A percentile compares a stretch with the other conserved stretches of the same genome.
These are phyloP conservation scores for Warburgia ugandensis DNA, from an alignment of 164 flowering plant genomes.

Conservation along the genomic window DNA sequence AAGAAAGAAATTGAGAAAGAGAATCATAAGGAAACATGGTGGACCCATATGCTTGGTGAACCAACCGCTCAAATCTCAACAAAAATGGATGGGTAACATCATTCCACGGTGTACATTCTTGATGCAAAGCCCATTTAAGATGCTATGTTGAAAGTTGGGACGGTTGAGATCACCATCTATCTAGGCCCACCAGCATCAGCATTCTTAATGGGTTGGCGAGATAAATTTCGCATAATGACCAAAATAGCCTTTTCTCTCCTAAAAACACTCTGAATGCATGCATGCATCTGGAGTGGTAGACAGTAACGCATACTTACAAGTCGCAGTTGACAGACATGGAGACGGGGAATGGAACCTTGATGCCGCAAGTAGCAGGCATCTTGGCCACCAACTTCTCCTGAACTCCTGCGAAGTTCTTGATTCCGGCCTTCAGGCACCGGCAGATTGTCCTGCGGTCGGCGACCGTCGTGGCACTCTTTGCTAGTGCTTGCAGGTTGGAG, in stretches of 20 bases:
- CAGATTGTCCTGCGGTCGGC: slow-evolving; percentile 35
- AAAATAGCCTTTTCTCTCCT: neutral
- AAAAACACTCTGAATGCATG: neutral
- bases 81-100: neutral
- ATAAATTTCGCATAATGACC: no score
- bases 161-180: no score
- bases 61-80: neutral
- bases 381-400: slow-evolving; percentile 35
- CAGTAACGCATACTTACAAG: slow-evolving; percentile 20
- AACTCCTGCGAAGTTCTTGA: slow-evolving; percentile 17
- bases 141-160: no score
- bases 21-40: no score
- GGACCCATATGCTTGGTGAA: neutral
- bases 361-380: slow-evolving; percentile 31
- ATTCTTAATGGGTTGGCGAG: no score
- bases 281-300: neutral
- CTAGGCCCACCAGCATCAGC: no score
- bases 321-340: slow-evolving; percentile 30
- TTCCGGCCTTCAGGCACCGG: slow-evolving; percentile 33
- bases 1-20: no score
- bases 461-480: slow-evolving; percentile 15
- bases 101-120: neutral
- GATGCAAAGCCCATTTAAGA: no score
- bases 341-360: slow-evolving; percentile 41
- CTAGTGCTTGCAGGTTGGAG: slow-evolving; percentile 30